phyloP scores from a whole-genome alignment of 2,329 filamentous ascomycete genomes.

The Kalmusia sp. region DNA sequence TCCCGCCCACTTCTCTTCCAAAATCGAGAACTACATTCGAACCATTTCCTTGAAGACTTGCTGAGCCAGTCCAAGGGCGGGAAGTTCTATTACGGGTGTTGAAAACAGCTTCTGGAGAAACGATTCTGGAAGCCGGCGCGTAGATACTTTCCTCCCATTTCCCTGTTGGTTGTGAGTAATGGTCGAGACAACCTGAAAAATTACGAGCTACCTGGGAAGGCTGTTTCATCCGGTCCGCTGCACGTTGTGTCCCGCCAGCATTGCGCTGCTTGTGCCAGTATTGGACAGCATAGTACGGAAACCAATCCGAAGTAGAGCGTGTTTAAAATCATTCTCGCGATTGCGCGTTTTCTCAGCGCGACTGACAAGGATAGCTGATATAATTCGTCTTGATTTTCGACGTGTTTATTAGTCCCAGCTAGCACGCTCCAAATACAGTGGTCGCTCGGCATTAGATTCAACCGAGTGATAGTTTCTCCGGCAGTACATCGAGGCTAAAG shows the following conservation, averaged over 20 bases:
- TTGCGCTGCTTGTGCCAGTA: conserved; percentile 9
- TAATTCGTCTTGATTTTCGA: too few species aligned
- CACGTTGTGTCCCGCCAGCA: conserved; percentile 67
- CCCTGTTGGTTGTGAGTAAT: conserved; percentile 42
- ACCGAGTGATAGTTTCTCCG: conserved; percentile 18
- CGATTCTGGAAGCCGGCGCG: conserved; percentile 59
- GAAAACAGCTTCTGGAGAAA: conserved; percentile 56
- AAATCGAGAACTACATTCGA: conserved; percentile 66
- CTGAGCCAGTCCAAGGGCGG: conserved; percentile 35
- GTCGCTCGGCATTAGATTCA: conserved; percentile 13
- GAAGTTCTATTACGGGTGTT: conserved; percentile 40
- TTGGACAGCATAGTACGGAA: background rate
- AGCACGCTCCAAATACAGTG: background rate
- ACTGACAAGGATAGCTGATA: background rate
- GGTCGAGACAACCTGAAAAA: background rate
- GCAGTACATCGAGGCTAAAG: conserved; percentile 3
- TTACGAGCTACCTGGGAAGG: conserved; percentile 51
- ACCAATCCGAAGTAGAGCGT: conserved; percentile 23
- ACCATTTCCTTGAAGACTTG: conserved; percentile 54
- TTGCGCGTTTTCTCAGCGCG: background rate
- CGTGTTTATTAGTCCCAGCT: background rate
- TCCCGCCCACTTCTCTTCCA: conserved; percentile 64
- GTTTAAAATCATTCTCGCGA: conserved; percentile 1
- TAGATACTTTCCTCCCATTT: conserved; percentile 66
- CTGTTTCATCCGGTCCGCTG: conserved; percentile 55